A percentile compares a stretch with the other conserved stretches of the same genome.
phyloP scores from a whole-genome alignment of 768 basidiomycete species.

The Pluteus cervinus region DNA sequence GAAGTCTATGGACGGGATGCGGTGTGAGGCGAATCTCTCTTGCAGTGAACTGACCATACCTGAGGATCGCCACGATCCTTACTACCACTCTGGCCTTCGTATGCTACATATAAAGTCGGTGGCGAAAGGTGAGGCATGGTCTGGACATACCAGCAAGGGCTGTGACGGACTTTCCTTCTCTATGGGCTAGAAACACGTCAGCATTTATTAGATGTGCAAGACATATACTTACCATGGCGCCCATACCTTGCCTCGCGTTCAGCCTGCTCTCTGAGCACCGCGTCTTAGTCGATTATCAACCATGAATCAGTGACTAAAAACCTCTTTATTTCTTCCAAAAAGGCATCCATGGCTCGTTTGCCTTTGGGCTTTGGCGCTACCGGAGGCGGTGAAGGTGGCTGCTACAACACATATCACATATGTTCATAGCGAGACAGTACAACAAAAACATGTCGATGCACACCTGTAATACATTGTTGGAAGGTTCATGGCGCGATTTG shows the following conservation, averaged over 20 bases:
- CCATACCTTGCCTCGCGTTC: conserved; percentile 82
- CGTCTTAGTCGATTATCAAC: conserved; percentile 1
- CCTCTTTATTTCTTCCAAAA: conserved; percentile 96
- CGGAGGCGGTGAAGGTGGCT: conserved; percentile 58
- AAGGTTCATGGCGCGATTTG: no score
- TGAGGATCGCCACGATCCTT: conserved; percentile 86
- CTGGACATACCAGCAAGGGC: conserved; percentile 73
- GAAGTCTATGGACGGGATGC: conserved; percentile 55
- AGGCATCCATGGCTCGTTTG: conserved; percentile 93
- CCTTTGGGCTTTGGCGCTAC: conserved; percentile 74
- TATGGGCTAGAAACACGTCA: conserved; percentile 35
- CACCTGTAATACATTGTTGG: no score
- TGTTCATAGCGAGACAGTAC: conserved; percentile 5
- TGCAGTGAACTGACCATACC: conserved; percentile 33
- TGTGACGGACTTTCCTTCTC: conserved; percentile 72
- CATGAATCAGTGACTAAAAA: conserved; percentile 21
- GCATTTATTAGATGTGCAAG: not conserved
- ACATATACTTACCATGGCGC: conserved; percentile 45
- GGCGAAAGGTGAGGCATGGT: not conserved
- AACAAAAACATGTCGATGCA: conserved; percentile 2
- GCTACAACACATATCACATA: no score
- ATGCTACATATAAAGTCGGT: conserved; percentile 39
- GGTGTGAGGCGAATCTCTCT: not conserved
- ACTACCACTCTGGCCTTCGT: conserved; percentile 87
- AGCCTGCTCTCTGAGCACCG: conserved; percentile 75